phyloP scores from a whole-genome alignment of 768 basidiomycete species.

The Gloeopeniophorella convolvens region DNA sequence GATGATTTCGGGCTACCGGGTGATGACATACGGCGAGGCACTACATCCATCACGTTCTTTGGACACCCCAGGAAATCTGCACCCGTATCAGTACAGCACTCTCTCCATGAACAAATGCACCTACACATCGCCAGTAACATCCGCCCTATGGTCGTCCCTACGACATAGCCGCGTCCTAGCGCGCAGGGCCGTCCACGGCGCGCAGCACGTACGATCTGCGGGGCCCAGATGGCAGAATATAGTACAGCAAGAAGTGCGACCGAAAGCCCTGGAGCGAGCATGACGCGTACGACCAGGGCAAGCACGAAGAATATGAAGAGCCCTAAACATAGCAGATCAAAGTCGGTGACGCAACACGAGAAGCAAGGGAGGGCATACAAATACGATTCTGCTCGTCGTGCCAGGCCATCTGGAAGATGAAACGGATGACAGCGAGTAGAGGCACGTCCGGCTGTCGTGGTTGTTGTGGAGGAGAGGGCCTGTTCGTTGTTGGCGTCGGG shows the following conservation, averaged over 20 bases:
- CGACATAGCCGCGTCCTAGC: conserved; percentile 58
- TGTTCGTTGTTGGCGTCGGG: conserved; percentile 8
- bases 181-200: conserved; percentile 66
- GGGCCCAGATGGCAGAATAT: conserved; percentile 79
- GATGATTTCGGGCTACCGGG: not conserved
- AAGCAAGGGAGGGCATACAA: conserved; percentile 43
- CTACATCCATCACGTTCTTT: conserved; percentile 78
- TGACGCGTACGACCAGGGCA: conserved; percentile 66
- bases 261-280: conserved; percentile 59
- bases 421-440: conserved; percentile 35
- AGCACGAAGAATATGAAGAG: conserved; percentile 60
- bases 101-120: conserved; percentile 26
- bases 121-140: conserved; percentile 69
- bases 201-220: conserved; percentile 76
- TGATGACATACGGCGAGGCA: conserved; percentile 54
- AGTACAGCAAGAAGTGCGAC: conserved; percentile 58
- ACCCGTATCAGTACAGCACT: conserved; percentile 8
- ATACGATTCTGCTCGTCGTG: conserved; percentile 66
- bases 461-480: conserved; percentile 18
- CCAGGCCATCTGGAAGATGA: conserved; percentile 52
- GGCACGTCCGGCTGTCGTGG: conserved; percentile 14
- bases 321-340: conserved; percentile 39
- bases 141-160: conserved; percentile 71
- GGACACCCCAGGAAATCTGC: conserved; percentile 80
- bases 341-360: not conserved